Conservation (phyloP, 495 filamentous ascomycete species). For the Lindgomyces ingoldianus region DNA sequence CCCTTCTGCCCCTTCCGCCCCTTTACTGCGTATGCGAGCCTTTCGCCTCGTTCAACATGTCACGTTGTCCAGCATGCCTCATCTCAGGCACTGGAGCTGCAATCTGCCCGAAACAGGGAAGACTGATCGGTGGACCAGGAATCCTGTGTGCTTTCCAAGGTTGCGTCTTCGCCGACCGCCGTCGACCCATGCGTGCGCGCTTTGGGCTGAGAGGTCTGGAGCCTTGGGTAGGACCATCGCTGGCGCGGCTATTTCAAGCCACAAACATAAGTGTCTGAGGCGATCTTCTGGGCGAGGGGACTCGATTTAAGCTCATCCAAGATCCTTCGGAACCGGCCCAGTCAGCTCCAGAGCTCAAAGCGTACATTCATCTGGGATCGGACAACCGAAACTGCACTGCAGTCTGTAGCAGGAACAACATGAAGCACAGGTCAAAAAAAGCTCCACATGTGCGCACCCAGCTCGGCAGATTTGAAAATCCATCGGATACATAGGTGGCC, state of each 20-base stretch:
- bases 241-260: constrained; percentile 1
- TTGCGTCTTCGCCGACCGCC: neutral
- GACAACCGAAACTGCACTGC: constrained; percentile 14
- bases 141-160: neutral
- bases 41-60: constrained; percentile 3
- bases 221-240: neutral
- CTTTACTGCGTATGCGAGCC: no score
- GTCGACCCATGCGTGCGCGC: neutral
- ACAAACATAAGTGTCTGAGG: neutral
- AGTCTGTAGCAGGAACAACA: neutral
- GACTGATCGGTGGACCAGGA: constrained; percentile 5
- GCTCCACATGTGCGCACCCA: constrained; percentile 1
- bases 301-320: no score
- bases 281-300: no score
- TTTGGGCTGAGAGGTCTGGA: constrained; percentile 6
- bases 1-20: constrained; percentile 28
- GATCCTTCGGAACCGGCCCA: neutral
- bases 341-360: neutral
- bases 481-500: neutral
- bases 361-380: constrained; percentile 4
- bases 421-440: constrained; percentile 20
- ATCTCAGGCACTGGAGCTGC: constrained; percentile 13
- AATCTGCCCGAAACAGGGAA: constrained; percentile 2
- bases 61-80: constrained; percentile 8
- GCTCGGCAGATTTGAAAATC: neutral